These are phyloP conservation scores for Ophiocordyceps sinensis DNA, from an alignment of 2,329 filamentous ascomycete species.

Conservation along the genomic window DNA sequence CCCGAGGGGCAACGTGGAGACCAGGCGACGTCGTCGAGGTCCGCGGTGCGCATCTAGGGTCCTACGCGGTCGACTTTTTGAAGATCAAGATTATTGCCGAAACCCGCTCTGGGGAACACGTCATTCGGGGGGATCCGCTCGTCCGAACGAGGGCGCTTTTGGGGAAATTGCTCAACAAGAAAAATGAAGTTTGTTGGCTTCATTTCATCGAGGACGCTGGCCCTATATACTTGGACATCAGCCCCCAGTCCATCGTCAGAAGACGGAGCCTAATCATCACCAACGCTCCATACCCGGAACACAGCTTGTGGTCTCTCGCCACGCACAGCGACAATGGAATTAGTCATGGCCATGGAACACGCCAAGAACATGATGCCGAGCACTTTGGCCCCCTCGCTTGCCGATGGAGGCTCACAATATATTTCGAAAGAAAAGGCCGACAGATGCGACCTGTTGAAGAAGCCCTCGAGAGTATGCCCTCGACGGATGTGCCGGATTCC, in stretches of 20 bases:
- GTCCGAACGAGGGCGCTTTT: conserved; percentile 18
- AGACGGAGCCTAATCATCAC: conserved; percentile 35
- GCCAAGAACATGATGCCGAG: background rate
- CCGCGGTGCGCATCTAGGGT: conserved; percentile 6
- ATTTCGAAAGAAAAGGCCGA: conserved; percentile 10
- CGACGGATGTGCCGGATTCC: conserved; percentile 14
- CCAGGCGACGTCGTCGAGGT: conserved; percentile 16
- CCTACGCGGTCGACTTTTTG: conserved; percentile 19
- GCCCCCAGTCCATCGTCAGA: conserved; percentile 19
- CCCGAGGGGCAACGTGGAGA: conserved; percentile 5
- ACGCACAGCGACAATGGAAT: background rate
- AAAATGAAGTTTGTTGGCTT: conserved; percentile 29
- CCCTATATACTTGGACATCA: conserved; percentile 28
- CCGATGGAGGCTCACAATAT: conserved; percentile 29
- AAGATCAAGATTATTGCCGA: conserved; percentile 27
- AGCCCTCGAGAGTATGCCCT: conserved; percentile 16
- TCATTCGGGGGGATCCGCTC: conserved; percentile 24
- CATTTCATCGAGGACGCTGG: conserved; percentile 14
- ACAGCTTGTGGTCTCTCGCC: conserved; percentile 2
- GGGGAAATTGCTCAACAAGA: conserved; percentile 22
- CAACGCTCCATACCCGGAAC: conserved; percentile 33
- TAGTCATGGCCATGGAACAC: no score
- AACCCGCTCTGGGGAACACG: conserved; percentile 6
- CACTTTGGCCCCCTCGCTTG: conserved; percentile 28
- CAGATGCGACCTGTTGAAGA: conserved; percentile 19